These are phyloP conservation scores for Ambrosiella cleistominuta DNA, from an alignment of 2,329 filamentous ascomycete species.

Conservation along the genomic window DNA sequence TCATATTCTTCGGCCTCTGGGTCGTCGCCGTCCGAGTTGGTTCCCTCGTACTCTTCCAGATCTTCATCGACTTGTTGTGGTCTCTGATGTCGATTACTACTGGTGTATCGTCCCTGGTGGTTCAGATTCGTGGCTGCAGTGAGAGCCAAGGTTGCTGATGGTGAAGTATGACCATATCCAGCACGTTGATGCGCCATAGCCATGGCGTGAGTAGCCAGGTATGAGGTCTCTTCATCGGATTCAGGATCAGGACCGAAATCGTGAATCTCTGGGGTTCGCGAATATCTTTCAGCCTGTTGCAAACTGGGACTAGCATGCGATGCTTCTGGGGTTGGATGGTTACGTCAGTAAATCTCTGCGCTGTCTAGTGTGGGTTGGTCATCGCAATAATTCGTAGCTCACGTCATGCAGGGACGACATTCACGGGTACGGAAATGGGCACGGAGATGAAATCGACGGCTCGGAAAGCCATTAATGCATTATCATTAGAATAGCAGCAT, in stretches of 20 bases:
- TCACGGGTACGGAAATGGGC: too few relatives aligned
- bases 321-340: neutral
- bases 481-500: too few relatives aligned
- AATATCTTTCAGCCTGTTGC: neutral
- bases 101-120: neutral
- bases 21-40: conserved; percentile 16
- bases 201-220: conserved; percentile 5
- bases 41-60: conserved; percentile 11
- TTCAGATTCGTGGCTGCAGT: conserved; percentile 1
- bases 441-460: too few relatives aligned
- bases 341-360: too few relatives aligned
- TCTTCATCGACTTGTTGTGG: conserved; percentile 9
- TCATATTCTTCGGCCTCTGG: conserved; percentile 19
- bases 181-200: conserved; percentile 4
- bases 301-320: neutral
- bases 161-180: conserved; percentile 1
- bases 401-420: too few relatives aligned
- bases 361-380: too few relatives aligned
- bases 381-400: too few relatives aligned
- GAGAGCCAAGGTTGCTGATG: conserved; percentile 2
- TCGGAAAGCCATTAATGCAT: too few relatives aligned
- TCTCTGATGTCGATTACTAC: conserved; percentile 8
- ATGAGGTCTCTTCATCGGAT: conserved; percentile 5
- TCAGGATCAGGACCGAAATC: conserved; percentile 2
- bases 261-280: neutral